Evolutionary conservation across 2,329 filamentous ascomycete species (phyloP).

Genomic region (Exophiala aquamarina): DNA sequence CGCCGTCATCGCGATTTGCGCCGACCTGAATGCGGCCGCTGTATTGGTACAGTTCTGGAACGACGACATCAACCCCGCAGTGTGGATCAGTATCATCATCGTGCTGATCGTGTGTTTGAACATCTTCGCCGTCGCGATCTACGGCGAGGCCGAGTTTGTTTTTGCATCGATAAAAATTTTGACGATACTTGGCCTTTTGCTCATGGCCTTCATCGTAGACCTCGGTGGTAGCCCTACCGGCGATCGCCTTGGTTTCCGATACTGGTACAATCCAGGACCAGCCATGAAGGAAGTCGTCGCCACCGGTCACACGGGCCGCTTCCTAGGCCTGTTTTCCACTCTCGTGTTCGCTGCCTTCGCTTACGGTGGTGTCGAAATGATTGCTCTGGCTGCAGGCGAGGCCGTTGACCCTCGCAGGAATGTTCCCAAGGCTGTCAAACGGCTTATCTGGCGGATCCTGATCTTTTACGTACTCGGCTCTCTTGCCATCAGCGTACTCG

Average conservation of each 20-base stretch:
- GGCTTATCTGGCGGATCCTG: conserved; percentile 56
- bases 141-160: conserved; percentile 65
- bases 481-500: conserved; percentile 48
- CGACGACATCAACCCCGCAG: no score
- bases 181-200: conserved; percentile 64
- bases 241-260: conserved; percentile 64
- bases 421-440: conserved; percentile 56
- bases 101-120: conserved; percentile 56
- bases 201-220: conserved; percentile 63
- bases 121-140: conserved; percentile 67
- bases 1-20: conserved; percentile 81
- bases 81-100: conserved; percentile 24
- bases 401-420: conserved; percentile 52
- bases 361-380: conserved; percentile 46
- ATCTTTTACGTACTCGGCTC: conserved; percentile 54
- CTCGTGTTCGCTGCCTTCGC: conserved; percentile 43
- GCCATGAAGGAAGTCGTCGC: conserved; percentile 48
- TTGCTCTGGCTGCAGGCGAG: conserved; percentile 58
- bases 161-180: conserved; percentile 66
- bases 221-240: conserved; percentile 64
- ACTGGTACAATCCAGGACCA: conserved; percentile 61
- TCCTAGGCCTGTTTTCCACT: conserved; percentile 52
- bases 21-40: conserved; percentile 75
- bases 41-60: conserved; percentile 81
- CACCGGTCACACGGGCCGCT: conserved; percentile 46